Conservation (phyloP, 305 asterid species). For the Fraxinus nigra region DNA sequence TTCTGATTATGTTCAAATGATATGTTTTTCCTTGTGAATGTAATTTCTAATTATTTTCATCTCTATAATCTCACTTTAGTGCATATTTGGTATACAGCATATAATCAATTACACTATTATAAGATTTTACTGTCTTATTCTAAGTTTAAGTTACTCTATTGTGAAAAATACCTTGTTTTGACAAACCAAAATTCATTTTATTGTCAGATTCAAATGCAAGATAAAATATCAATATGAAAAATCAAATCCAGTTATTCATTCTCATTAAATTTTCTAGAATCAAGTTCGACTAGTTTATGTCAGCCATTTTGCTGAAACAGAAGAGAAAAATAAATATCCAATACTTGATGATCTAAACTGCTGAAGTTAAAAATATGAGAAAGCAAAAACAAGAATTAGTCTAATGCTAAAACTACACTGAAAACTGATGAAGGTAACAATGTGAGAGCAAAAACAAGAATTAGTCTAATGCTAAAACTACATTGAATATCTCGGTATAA, state of each 20-base stretch:
- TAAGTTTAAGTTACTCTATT: no score
- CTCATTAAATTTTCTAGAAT: background rate
- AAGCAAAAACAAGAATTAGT: background rate
- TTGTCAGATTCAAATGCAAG: background rate
- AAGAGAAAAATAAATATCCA: background rate
- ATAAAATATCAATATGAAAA: background rate
- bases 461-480: no score
- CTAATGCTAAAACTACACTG: background rate
- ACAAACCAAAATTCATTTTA: background rate
- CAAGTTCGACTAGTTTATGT: background rate
- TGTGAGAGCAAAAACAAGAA: no score
- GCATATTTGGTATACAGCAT: background rate
- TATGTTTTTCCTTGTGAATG: background rate
- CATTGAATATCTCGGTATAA: no score
- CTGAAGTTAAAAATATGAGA: conserved; percentile 5
- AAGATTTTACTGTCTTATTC: no score
- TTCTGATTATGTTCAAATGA: background rate
- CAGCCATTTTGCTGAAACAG: background rate
- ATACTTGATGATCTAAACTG: background rate
- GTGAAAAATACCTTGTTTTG: background rate
- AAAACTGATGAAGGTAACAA: background rate
- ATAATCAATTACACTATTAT: background rate
- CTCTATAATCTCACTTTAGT: background rate
- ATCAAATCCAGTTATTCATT: background rate
- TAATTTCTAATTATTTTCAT: background rate